phyloP scores from a whole-genome alignment of 2,329 filamentous ascomycete species.

The Aspergillus sp. region DNA sequence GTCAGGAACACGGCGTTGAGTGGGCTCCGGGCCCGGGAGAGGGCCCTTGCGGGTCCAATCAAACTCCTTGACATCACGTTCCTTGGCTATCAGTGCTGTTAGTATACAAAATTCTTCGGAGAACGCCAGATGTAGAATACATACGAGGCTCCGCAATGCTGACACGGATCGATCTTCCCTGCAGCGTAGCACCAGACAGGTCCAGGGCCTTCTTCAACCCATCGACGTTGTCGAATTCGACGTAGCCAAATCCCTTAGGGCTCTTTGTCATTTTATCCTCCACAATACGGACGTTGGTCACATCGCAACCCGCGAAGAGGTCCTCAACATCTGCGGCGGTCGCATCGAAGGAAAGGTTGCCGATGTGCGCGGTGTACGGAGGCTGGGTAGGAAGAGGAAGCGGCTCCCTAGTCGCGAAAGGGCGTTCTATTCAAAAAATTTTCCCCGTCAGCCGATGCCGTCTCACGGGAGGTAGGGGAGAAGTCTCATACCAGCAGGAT shows the following conservation, averaged over 20 bases:
- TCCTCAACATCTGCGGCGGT: constrained; percentile 74
- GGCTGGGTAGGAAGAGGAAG: constrained; percentile 85
- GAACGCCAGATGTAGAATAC: constrained; percentile 7
- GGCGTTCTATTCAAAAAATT: constrained; percentile 24
- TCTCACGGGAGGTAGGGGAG: constrained; percentile 3
- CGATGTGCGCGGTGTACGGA: constrained; percentile 90
- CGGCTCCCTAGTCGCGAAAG: constrained; percentile 52
- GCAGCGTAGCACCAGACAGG: constrained; percentile 73
- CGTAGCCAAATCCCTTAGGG: constrained; percentile 97
- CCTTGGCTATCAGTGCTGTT: constrained; percentile 62
- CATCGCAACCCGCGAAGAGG: constrained; percentile 77
- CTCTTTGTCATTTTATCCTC: constrained; percentile 91
- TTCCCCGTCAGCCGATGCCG: constrained; percentile 2
- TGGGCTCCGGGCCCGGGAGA: constrained; percentile 60
- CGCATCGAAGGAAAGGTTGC: constrained; percentile 93
- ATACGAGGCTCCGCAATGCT: constrained; percentile 96
- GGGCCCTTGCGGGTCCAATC: constrained; percentile 94
- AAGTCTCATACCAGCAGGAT: constrained; percentile 29
- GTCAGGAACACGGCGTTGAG: constrained; percentile 48
- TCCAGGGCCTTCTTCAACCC: constrained; percentile 86
- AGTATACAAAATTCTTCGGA: constrained; percentile 14
- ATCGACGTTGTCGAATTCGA: constrained; percentile 82
- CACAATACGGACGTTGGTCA: constrained; percentile 89
- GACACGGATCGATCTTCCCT: constrained; percentile 83
- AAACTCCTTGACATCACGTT: constrained; percentile 73